Evolutionary conservation across 2,329 filamentous ascomycete genomes (phyloP), one percentile per base, ranked within the genome.

Genomic region (Exserohilum turcica): DNA sequence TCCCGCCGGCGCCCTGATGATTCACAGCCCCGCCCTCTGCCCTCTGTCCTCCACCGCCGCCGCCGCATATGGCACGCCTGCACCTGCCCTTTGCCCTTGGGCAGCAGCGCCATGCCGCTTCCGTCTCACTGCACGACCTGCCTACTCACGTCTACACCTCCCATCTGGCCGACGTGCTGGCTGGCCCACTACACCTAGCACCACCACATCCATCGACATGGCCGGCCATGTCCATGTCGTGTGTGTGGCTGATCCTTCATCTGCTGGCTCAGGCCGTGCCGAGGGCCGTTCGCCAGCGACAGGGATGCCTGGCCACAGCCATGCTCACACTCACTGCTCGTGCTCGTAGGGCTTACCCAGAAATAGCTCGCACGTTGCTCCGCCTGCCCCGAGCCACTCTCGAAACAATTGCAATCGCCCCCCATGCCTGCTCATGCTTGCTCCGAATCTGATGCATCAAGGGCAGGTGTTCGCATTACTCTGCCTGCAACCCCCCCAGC

Each of bases 341-440:
- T 48, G 27, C 48, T 24, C 40, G 24, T 51, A 45, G 45, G 48
- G 48, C 48, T 37, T 37, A 33, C 48, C 57, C 55, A 47, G 60
- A 60, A 61, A 63, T 64, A 64, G 59, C 49, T 52, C 57, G 65
- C 66, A 66, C 64, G 59, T 63, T 58, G 57, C 62, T 43, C 48
- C 35, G 16, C 33, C 51, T 62, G 64, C 52, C 60, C 66, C 49
- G 54, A 56, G 46, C 43, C 48, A 52, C 45, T 43, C 54, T 60
- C 29, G 37, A 36, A 45, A 52, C 38, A 48, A 48, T 46, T 47
- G 37, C 33, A 57, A 66, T 62, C 53, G 49, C 70, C 68, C 66
- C 66, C 65, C 66, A 67, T 65, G 68, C 68, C 69, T 60, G 38
- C 12, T n/a, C n/a, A n/a, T n/a, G n/a, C n/a, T n/a, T 21, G 32